A percentile compares a stretch with the other conserved stretches of the same genome.
These are phyloP conservation scores for Dittrichia graveolens DNA, from an alignment of 129 eudicot species.

Conservation along the genomic window DNA sequence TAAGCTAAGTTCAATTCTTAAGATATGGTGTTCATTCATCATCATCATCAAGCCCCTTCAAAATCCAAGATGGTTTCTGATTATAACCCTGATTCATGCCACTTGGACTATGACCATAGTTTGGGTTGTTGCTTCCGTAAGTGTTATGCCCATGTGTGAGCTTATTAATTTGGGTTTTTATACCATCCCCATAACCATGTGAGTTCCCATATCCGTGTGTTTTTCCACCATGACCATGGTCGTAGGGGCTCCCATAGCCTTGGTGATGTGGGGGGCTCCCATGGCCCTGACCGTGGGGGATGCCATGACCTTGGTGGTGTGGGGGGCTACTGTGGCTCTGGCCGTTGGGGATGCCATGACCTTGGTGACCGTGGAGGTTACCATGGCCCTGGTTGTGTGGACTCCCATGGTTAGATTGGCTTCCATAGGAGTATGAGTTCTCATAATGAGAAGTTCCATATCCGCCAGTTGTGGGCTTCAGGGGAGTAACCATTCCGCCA, in stretches of 20 bases:
- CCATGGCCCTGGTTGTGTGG: constrained; percentile 13
- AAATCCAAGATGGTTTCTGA: constrained; percentile 38
- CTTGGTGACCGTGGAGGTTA: not conserved
- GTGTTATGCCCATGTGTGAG: constrained; percentile 21
- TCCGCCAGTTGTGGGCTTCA: constrained; percentile 23
- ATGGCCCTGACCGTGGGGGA: constrained; percentile 15
- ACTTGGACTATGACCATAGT: constrained; percentile 21
- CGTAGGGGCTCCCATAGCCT: constrained; percentile 16
- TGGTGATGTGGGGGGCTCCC: constrained; percentile 6
- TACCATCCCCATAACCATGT: constrained; percentile 32
- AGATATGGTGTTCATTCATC: constrained; percentile 43
- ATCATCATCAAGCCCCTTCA: constrained; percentile 45
- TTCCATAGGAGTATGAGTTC: constrained; percentile 6
- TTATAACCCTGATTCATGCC: constrained; percentile 34
- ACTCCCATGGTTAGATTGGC: not conserved
- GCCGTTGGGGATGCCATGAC: constrained; percentile 4
- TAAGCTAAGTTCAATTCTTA: not conserved
- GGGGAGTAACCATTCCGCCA: not conserved
- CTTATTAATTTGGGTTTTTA: constrained; percentile 3
- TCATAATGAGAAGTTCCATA: constrained; percentile 34
- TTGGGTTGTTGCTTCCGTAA: constrained; percentile 31
- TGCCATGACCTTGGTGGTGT: not conserved
- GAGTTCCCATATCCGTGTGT: constrained; percentile 21
- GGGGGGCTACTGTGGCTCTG: constrained; percentile 11
- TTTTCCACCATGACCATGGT: not conserved